Conservation (phyloP, 2,329 filamentous ascomycete species). For the Pseudogymnoascus sp. region DNA sequence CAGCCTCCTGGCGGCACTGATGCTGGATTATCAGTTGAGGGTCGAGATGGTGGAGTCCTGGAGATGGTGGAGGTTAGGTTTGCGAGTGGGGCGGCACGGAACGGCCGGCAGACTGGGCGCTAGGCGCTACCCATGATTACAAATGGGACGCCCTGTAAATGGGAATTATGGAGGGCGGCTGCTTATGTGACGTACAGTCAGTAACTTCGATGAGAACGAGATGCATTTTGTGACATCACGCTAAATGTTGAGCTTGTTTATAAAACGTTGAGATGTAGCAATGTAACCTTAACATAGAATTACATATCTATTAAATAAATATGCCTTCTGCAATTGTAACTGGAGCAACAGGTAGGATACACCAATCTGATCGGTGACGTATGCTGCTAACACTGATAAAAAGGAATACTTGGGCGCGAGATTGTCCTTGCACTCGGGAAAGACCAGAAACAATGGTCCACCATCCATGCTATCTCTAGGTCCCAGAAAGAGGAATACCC, state of each 20-base stretch:
- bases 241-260: background rate
- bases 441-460: conserved; percentile 27
- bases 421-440: conserved; percentile 29
- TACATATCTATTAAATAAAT: conserved; percentile 2
- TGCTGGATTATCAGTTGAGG: background rate
- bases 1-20: background rate
- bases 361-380: background rate
- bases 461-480: conserved; percentile 29
- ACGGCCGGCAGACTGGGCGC: background rate
- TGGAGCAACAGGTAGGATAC: conserved; percentile 21
- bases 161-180: background rate
- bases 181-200: background rate
- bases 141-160: background rate
- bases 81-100: background rate
- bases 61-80: background rate
- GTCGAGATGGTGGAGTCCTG: background rate
- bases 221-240: background rate
- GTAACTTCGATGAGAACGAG: background rate
- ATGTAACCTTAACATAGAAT: background rate
- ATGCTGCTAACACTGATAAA: background rate
- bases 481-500: conserved; percentile 31
- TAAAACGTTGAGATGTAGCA: background rate
- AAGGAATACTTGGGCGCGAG: conserved; percentile 28
- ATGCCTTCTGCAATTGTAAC: conserved; percentile 19
- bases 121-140: background rate